Evolutionary conservation across 805 yeast species (phyloP), one percentile per base, ranked within the genome.

Genomic region (Barnettozyma populi): DNA sequence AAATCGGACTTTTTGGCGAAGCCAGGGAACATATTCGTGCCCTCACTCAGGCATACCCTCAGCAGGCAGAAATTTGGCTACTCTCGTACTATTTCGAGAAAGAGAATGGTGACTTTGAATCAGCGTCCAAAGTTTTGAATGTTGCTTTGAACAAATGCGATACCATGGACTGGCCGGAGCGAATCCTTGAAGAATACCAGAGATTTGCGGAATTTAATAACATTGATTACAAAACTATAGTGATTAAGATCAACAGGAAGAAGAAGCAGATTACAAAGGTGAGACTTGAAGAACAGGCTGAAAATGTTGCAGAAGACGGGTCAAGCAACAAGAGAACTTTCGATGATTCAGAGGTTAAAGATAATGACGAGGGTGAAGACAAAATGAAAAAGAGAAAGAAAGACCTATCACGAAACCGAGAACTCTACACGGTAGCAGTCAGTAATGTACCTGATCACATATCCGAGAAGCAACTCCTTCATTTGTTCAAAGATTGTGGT

Each of bases 401-500:
- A 41, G 23, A n/a, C 2, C 41, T 52, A 47, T 29, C 57, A 9
- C 68, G 87, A 54, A 76, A 79, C 46, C 64, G 95, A 57, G 95
- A 87, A 62, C 66, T 74, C 23, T 68, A 72, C 14, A 72, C 86
- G 0, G 74, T 86, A 0, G 63, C 79, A n/a, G 80, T 84, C 0
- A 60, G 65, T 1, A 72, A 76, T 36, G 54, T 86, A 3, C 76
- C 84, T 0, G 34, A 48, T 0, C 59, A 63, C 7, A 60, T 65
- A 2, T 66, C 71, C 9, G 76, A 76, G 44, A 49, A 54, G 2
- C 68, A 70, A 4, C 43, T 85, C 1, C 45, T 53, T 2, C 54
- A 57, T 1, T 73, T 77, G 45, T 84, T 87, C 58, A 50, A 62
- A 35, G 84, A 78, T 24, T 86, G 90, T 64, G 95, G 94, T 1